Evolutionary conservation across 176 grass and related monocot genomes (phyloP), one percentile per base, ranked within the genome.

Genomic region (Aegilops longissima): DNA sequence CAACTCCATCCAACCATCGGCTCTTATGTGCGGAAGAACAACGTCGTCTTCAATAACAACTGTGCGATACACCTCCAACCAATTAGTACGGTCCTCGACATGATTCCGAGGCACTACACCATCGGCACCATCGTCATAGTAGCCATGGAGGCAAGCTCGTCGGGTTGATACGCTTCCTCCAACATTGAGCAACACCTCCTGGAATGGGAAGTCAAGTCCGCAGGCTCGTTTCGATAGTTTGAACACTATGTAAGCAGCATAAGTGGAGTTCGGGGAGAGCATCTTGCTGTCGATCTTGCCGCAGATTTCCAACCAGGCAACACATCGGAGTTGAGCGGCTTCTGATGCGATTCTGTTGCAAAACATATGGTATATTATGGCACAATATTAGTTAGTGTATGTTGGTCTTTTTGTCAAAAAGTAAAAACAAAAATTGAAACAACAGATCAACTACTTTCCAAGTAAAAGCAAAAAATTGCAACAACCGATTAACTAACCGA

Each of bases 1-100:
- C 0, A 82, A 4, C 69, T 88, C 80, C 86, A 74, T 58, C 86
- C 86, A 88, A 27, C 79, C 80, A 42, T 88, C 86, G 9, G 23
- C 70, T 64, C 80, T 88, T 10, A 0, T n/a, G 1, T 2, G 42
- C 4, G 84, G 73, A 34, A 25, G 14, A 44, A 27, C 23, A 9
- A 72, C 36, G 0, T 13, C 35, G 12, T 40, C 69, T 72, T 23
- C 20, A 10, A n/a, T 10, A 23, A 4, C 20, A 40, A 23, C 20
- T 2, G 21, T 5, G 69, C 1, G 36, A 40, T 4, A 1, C 8
- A 0, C 8, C 0, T 1, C 5, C 4, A 1, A 4, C 8, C 34
- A 9, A 20, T 3, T 0, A 16, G 29, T 67, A 17, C 13, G 14
- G 3, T 67, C 65, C 0, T 67, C 65, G 13, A 67, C 29, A 11